Evolutionary conservation across 805 yeast species (phyloP).

Genomic region (Hagleromyces aurorensis): DNA sequence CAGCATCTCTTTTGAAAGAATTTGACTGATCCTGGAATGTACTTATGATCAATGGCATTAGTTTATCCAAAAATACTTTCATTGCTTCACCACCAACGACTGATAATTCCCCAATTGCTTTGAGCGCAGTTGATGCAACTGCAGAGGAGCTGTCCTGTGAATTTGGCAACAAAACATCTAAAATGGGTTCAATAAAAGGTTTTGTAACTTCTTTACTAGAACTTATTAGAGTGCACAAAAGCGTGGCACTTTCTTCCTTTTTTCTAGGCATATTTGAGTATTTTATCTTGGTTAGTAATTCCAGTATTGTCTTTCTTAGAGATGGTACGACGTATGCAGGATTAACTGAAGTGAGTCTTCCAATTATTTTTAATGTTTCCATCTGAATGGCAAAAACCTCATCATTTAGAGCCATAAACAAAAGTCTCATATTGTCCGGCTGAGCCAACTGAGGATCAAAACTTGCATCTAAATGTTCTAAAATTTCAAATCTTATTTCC

Average conservation of each 20-base stretch:
- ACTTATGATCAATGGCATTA: conserved; percentile 83
- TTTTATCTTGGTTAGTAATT: conserved; percentile 75
- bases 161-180: conserved; percentile 72
- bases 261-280: conserved; percentile 68
- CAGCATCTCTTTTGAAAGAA: conserved; percentile 81
- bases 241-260: conserved; percentile 79
- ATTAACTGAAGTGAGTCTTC: conserved; percentile 75
- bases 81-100: conserved; percentile 84
- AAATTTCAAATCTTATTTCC: conserved; percentile 75
- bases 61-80: conserved; percentile 55
- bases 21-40: conserved; percentile 91
- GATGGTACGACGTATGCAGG: conserved; percentile 97
- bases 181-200: conserved; percentile 88
- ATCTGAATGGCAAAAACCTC: conserved; percentile 79
- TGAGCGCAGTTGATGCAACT: conserved; percentile 79
- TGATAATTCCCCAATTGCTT: conserved; percentile 83
- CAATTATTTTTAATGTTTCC: conserved; percentile 69
- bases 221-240: conserved; percentile 64
- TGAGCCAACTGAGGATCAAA: conserved; percentile 93
- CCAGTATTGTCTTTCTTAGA: conserved; percentile 76
- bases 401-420: conserved; percentile 87
- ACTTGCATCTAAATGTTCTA: conserved; percentile 59
- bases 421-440: conserved; percentile 77
- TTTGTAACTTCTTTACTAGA: conserved; percentile 76
- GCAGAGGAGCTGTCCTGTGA: conserved; percentile 65